A percentile compares a stretch with the other conserved stretches of the same genome.
These are phyloP conservation scores for Venturia nashicola DNA, from an alignment of 2,329 filamentous ascomycete genomes.

Conservation along the genomic window DNA sequence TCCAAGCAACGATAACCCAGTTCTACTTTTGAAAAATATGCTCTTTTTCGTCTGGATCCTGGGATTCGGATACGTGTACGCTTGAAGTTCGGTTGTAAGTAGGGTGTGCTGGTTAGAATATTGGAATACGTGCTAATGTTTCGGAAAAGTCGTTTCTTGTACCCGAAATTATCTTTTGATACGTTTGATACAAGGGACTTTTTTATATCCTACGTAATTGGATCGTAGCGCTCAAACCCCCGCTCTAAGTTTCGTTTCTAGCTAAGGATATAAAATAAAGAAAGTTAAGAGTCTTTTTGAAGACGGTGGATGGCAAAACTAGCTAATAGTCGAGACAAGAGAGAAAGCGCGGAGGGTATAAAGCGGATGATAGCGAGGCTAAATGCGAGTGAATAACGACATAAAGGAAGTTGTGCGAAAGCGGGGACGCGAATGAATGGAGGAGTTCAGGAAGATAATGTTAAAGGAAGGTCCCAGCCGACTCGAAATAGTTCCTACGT, in stretches of 20 bases:
- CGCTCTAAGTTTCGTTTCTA: neutral
- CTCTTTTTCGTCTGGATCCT: no score
- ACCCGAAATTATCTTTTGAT: neutral
- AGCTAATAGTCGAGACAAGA: neutral
- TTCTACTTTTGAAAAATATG: no score
- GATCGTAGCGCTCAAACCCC: neutral
- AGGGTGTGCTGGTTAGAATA: neutral
- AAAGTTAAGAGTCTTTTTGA: neutral
- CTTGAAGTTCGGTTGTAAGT: no score
- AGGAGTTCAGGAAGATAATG: neutral
- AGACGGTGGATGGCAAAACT: neutral
- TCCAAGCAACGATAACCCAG: no score
- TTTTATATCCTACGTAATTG: neutral
- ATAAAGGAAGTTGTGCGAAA: neutral
- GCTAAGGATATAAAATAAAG: neutral
- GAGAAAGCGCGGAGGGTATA: neutral
- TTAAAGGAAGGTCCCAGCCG: constrained; percentile 31
- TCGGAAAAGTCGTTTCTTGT: neutral
- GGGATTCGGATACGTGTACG: no score
- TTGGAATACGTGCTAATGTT: neutral
- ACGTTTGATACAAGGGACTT: neutral
- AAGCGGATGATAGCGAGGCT: neutral
- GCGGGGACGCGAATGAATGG: neutral
- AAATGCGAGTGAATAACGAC: neutral
- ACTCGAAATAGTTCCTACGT: constrained; percentile 37